phyloP scores from a whole-genome alignment of 306 rosid genomes.

The Lotus japonicus region DNA sequence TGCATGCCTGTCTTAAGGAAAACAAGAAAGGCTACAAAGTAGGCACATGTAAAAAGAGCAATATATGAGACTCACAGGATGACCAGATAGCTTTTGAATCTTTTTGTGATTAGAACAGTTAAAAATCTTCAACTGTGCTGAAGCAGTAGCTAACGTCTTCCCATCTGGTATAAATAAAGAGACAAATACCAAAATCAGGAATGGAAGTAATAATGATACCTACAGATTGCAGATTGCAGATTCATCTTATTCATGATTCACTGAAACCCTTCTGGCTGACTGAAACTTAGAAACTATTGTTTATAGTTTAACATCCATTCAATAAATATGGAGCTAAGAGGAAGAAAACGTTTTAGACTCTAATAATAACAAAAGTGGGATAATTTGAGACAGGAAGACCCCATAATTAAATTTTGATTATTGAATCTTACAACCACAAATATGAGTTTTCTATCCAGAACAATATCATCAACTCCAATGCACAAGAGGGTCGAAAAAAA shows the following conservation, averaged over 20 bases:
- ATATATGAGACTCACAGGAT: constrained; percentile 77
- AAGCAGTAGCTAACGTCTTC: constrained; percentile 78
- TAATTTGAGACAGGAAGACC: background rate
- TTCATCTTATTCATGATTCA: constrained; percentile 14
- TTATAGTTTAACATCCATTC: background rate
- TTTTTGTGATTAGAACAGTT: constrained; percentile 56
- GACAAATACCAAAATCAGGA: constrained; percentile 29
- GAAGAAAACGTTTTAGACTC: background rate
- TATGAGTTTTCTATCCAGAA: background rate
- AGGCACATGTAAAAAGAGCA: background rate
- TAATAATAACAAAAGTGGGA: background rate
- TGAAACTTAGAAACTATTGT: background rate
- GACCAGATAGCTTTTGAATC: constrained; percentile 85
- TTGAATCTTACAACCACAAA: background rate
- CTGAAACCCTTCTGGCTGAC: constrained; percentile 14
- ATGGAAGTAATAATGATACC: background rate
- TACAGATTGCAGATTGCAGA: constrained; percentile 13
- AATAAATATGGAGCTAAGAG: background rate
- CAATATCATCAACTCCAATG: background rate
- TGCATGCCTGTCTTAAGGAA: background rate
- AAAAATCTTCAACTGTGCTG: constrained; percentile 75
- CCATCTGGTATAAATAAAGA: constrained; percentile 55
- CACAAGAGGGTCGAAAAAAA: background rate
- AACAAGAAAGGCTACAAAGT: background rate
- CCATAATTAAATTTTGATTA: constrained; percentile 4